A percentile compares a stretch with the other conserved stretches of the same genome.
Conservation (phyloP, 495 filamentous ascomycete species). For the Neurospora sp. region DNA sequence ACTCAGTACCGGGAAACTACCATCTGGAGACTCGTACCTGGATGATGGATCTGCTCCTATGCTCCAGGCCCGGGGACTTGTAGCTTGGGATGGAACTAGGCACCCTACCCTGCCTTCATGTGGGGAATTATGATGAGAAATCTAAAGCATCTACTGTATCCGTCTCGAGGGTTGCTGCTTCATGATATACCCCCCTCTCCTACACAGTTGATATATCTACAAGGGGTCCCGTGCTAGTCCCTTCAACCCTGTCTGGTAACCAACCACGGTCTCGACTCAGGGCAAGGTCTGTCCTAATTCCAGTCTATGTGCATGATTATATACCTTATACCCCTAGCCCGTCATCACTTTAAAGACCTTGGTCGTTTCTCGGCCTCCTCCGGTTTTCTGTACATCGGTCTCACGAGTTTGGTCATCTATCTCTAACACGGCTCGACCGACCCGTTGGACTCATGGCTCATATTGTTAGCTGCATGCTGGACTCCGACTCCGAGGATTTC, state of each 20-base stretch:
- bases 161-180: background rate
- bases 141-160: background rate
- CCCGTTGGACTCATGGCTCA: slow-evolving; percentile 33
- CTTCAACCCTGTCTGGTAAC: background rate
- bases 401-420: slow-evolving; percentile 19
- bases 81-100: background rate
- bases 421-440: slow-evolving; percentile 21
- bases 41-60: background rate
- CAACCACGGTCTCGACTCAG: slow-evolving; percentile 8
- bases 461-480: slow-evolving; percentile 37
- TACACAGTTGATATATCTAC: background rate
- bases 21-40: background rate
- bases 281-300: slow-evolving; percentile 10
- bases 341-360: slow-evolving; percentile 12
- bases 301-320: slow-evolving; percentile 16
- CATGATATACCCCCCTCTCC: background rate
- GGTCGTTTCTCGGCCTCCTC: slow-evolving; percentile 15
- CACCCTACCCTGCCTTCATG: background rate
- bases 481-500: slow-evolving; percentile 26
- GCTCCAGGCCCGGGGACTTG: background rate
- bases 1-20: background rate
- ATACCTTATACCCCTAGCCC: slow-evolving; percentile 19
- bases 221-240: background rate
- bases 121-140: background rate
- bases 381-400: slow-evolving; percentile 6